Base-by-base conservation (phyloP, 2,329 filamentous ascomycete species). In the Gaeumannomyces tritici region DNA sequence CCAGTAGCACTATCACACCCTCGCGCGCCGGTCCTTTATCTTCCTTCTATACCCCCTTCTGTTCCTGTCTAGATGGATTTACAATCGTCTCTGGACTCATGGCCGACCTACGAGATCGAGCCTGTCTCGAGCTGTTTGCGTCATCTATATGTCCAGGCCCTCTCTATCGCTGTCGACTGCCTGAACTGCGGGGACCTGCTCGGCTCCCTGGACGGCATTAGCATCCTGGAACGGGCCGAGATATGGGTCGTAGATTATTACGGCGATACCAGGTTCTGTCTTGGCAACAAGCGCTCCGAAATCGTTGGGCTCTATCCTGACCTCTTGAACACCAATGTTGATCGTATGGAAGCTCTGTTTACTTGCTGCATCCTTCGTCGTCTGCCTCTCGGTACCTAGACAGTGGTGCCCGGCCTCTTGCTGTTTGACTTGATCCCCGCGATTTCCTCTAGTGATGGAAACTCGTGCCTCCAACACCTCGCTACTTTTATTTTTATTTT, bases 151-250 rank as follows among this genome's bases (percentile, higher is more conserved):
- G 61, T 62, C 26, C 60, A 65, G 58, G 69, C 64, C 26, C 26
- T 71, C 55, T 64, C 62, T 59, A 64, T 72, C 60, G 65, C 69
- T 57, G 62, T 72, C 58, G 62, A 65, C 61, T 72, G 70, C 63
- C 66, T 72, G 67, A 72, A 70, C 67, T 51, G 28, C 28, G 29
- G n/a, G 21, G 15, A n/a, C 42, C 21, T 24, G 6, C 8, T 24
- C 42, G 42, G 29, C 29, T 29, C 9, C 4, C 11, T 18, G 6
- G 26, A 18, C 21, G 27, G 56, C 56, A 13, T 58, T 12, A 27
- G 24, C 13, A 35, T 58, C 29, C 26, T 21, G 29, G 27, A 31
- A 29, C 28, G 29, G 21, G 56, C 56, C 21, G 27, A 33, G 29
- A 33, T 21, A 33, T 58, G 56, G 56, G 29, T 29, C 21, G 29